phyloP scores from a whole-genome alignment of 257 asterid genomes.

The Rehmannia glutinosa region DNA sequence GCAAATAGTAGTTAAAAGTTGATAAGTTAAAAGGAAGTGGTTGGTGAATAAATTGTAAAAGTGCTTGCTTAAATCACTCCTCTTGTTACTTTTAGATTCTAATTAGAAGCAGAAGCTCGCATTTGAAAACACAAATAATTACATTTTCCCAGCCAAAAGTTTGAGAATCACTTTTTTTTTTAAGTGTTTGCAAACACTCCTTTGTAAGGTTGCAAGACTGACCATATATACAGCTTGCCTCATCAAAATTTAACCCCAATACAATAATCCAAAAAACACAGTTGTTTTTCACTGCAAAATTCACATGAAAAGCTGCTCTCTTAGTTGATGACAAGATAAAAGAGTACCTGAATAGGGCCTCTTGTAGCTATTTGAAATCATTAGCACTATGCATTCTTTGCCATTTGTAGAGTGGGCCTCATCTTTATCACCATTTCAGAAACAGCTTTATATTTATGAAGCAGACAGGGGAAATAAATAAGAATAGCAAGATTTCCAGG shows the following conservation, averaged over 20 bases:
- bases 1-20: no score
- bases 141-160: no score
- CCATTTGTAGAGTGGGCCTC: slow-evolving; percentile 49
- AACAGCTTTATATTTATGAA: slow-evolving; percentile 55
- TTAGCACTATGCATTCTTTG: slow-evolving; percentile 35
- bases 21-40: no score
- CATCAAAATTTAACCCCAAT: slow-evolving; percentile 35
- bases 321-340: slow-evolving; percentile 36
- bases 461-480: slow-evolving; percentile 15
- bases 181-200: background rate
- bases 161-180: no score
- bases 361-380: slow-evolving; percentile 35
- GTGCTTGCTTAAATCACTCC: no score
- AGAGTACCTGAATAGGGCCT: slow-evolving; percentile 26
- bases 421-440: slow-evolving; percentile 38
- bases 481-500: slow-evolving; percentile 16
- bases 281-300: slow-evolving; percentile 63
- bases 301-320: slow-evolving; percentile 70
- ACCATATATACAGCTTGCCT: slow-evolving; percentile 6
- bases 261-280: slow-evolving; percentile 49
- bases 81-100: no score
- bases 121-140: no score
- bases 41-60: no score
- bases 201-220: background rate
- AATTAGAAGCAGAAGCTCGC: no score